Base-by-base conservation (phyloP, 2,329 filamentous ascomycete species). In the Trichoderma semiorbis region DNA sequence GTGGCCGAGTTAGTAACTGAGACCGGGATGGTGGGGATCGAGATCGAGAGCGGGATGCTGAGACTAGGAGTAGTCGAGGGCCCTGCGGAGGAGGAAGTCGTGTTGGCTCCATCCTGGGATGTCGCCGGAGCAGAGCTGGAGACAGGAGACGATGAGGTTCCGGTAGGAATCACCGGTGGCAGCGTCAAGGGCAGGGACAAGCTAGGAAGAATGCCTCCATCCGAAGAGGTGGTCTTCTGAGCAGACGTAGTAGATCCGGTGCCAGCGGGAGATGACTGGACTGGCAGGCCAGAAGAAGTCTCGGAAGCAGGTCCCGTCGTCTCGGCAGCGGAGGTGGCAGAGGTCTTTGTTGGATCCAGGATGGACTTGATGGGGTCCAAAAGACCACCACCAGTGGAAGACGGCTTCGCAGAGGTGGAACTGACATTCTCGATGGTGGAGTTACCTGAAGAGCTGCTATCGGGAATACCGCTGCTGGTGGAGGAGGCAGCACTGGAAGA, bases 321-420 rank as follows among this genome's bases (percentile, higher is more conserved):
- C 7, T 62, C 69, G 7, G 18, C n/a, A 8, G 60, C 69, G 30
- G 63, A 39, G 30, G 73, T 73, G 26, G 67, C 62, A 8, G 72
- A 65, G 18, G 21, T 71, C 7, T 47, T 30, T 39, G 73, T 61
- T 16, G 71, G 75, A 39, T 69, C 73, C 30, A 78, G 24, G 30
- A 76, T 47, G 12, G 76, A 75, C 12, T 71, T 60, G n/a, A 78
- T 69, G 16, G 78, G 76, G 39, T 77, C 75, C 57, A 77, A 64
- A 4, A 78, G 36, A n/a, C 74, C 75, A 24, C 47, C 72, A n/a
- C 73, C 26, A 10, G 61, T 61, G 8, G 69, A 57, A n/a, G 69
- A 26, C 2, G 62, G 28, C 30, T 53, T 53, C 12, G 47, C 39
- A 28, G 65, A n/a, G 10, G 39, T 30, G 11, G 57, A 34, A 2